Evolutionary conservation across 2,329 filamentous ascomycete species (phyloP).

Genomic region (Colletotrichum karsti): DNA sequence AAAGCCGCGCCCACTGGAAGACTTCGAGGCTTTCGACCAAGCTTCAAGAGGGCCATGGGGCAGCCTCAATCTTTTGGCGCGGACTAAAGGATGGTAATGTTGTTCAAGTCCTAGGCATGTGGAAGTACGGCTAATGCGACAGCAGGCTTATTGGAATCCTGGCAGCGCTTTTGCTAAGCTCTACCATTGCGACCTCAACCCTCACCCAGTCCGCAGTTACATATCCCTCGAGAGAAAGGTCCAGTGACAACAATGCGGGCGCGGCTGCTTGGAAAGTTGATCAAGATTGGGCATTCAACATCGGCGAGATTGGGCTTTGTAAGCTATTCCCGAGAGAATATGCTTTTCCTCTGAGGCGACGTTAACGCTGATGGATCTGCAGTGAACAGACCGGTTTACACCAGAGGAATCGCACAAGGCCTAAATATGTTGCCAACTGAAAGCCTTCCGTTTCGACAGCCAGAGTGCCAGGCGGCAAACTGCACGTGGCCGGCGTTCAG

Average conservation of each 20-base stretch:
- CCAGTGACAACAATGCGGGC: not conserved
- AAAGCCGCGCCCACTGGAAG: constrained; percentile 12
- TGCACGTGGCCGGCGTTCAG: constrained; percentile 2
- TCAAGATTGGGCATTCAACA: not conserved
- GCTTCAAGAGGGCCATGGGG: constrained; percentile 30
- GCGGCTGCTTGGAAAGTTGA: not conserved
- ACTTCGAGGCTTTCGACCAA: constrained; percentile 26
- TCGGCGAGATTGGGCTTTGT: not conserved
- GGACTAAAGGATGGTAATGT: not conserved
- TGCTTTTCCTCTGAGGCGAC: no score
- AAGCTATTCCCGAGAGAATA: not conserved
- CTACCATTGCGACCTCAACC: constrained; percentile 23
- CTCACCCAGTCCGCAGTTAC: constrained; percentile 24
- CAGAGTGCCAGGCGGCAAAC: not conserved
- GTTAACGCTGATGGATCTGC: not conserved
- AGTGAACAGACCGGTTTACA: not conserved
- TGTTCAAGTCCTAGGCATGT: no score
- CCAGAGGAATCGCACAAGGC: not conserved
- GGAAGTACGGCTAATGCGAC: accelerated
- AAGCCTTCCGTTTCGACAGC: not conserved
- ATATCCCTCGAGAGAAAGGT: not conserved
- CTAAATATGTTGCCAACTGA: not conserved
- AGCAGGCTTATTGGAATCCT: not conserved
- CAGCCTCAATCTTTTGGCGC: constrained; percentile 12
- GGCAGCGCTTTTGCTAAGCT: constrained; percentile 4